A percentile compares a stretch with the other conserved stretches of the same genome.
Evolutionary conservation across 2,329 filamentous ascomycete genomes (phyloP).

Genomic region (Penicillium sp.): DNA sequence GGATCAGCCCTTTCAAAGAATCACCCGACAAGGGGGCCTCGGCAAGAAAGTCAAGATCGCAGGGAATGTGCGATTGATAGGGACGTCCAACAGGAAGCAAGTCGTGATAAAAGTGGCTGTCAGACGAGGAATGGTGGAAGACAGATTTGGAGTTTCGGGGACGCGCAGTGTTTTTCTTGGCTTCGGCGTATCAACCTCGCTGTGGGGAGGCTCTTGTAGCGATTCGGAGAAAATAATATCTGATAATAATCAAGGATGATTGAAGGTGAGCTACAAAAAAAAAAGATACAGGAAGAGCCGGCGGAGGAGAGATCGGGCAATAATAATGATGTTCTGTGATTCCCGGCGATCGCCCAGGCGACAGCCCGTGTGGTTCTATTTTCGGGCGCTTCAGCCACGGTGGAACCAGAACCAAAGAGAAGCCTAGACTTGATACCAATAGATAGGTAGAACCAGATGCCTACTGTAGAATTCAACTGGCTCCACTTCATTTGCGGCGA

Average conservation of each 20-base stretch:
- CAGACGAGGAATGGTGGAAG: slow-evolving; percentile 2
- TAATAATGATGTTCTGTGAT: not conserved
- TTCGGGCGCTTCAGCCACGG: slow-evolving; percentile 22
- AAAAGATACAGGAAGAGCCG: not conserved
- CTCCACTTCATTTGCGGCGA: not conserved
- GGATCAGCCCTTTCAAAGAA: slow-evolving; percentile 13
- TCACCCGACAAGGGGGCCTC: slow-evolving; percentile 4
- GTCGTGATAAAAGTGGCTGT: slow-evolving; percentile 3
- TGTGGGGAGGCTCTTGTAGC: not conserved
- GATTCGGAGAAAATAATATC: not conserved
- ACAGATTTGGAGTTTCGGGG: slow-evolving; percentile 1
- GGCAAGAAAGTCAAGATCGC: not conserved
- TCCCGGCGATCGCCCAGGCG: slow-evolving; percentile 25
- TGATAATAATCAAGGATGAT: not conserved
- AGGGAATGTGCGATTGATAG: slow-evolving; percentile 1
- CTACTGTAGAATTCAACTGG: not conserved
- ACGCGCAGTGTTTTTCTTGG: slow-evolving; percentile 9
- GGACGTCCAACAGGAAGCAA: not conserved
- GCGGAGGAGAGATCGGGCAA: not conserved
- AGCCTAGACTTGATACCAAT: not conserved
- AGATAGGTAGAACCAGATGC: not conserved
- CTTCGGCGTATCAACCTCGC: not conserved
- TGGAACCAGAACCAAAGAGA: slow-evolving; percentile 5
- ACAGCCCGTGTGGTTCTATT: slow-evolving; percentile 27
- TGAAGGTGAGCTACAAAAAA: not conserved